Base-by-base conservation (phyloP, 1,139 yeast genomes). In the Suhomyces terraborum region DNA sequence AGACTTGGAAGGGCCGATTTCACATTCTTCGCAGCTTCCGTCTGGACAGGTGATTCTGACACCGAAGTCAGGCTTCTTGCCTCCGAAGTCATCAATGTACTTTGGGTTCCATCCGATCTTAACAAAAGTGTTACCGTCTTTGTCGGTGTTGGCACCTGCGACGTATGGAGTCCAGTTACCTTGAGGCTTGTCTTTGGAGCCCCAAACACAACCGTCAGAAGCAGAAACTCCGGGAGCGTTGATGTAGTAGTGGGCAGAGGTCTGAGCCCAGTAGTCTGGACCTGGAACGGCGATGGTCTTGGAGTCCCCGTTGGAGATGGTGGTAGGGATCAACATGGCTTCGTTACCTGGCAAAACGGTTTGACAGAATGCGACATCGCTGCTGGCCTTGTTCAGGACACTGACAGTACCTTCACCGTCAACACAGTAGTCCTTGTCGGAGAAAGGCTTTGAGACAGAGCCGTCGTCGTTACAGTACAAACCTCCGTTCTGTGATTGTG, bases 91-190 rank as follows among this genome's bases (percentile, higher is more conserved):
- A 51, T 84, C 91, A 50, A 86, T 62, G 63, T 86, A 85, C 49
- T 84, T 78, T 16, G 96, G 96, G 64, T 88, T 88, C 94, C 95
- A 88, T 38, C 94, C 96, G 58, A 88, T 79, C 67, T 86, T 88
- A 51, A 85, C 85, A 61, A 53, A 88, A 3, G 96, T 87, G 61
- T 79, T 77, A 22, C 88, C 85, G 42, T 58, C 62, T 43, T 62
- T 62, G 61, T 86, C 95, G 67, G 78, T 79, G 68, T 88, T 88
- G 51, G 91, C 88, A 50, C 96, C 96, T 13, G 94, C 95, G 47
- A 88, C 95, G 55, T 86, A 88, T 19, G 96, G 96, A 19, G 95
- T 68, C 96, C 96, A 88, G 75, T 88, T 88, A 46, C 96, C 96
- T 50, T 71, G 69, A 16, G 93, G 82, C 49, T 83, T 70, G 43